A percentile compares a stretch with the other conserved stretches of the same genome.
Evolutionary conservation across 306 rosid species (phyloP).

Genomic region (Vigna hirtella): DNA sequence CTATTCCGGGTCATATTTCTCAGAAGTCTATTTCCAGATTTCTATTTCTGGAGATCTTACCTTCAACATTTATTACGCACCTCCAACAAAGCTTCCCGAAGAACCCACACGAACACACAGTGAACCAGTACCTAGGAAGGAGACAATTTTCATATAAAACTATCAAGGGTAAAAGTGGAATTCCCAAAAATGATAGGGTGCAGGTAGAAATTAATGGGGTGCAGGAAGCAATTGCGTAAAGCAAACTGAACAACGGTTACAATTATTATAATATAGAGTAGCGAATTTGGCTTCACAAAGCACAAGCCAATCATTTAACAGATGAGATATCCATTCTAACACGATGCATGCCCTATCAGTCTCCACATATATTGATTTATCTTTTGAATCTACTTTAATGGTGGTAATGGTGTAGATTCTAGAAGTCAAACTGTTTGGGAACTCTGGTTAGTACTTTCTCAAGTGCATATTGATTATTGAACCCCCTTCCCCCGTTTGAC

Average conservation of each 20-base stretch:
- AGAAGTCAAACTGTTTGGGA: background rate
- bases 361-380: background rate
- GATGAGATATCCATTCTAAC: background rate
- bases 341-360: background rate
- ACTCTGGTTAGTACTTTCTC: background rate
- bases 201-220: no score
- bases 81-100: no score
- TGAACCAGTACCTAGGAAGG: no score
- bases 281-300: background rate
- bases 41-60: no score
- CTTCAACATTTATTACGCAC: no score
- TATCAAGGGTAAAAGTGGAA: no score
- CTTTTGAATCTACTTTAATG: background rate
- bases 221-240: background rate
- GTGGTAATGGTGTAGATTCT: background rate
- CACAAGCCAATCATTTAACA: background rate
- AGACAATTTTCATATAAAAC: no score
- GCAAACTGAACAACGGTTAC: background rate
- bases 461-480: constrained; percentile 20
- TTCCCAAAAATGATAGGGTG: no score
- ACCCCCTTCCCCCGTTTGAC: background rate
- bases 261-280: background rate
- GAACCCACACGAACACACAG: no score
- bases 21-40: no score
- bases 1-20: no score